Evolutionary conservation across 176 grass and related monocot genomes (phyloP).

Genomic region (Avena sativa): DNA sequence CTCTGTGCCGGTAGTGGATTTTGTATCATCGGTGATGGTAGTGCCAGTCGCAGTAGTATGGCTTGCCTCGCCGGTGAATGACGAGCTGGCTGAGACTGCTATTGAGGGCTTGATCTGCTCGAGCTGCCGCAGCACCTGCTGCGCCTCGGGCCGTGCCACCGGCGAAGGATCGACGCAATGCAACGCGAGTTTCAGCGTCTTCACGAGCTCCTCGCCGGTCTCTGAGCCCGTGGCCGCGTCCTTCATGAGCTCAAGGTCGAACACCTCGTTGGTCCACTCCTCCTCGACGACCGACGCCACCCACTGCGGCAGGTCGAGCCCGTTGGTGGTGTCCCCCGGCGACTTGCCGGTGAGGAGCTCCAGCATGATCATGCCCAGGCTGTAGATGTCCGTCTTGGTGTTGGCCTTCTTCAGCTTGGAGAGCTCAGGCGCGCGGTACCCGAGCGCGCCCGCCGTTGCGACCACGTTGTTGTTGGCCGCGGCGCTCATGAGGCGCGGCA

Average conservation of each 20-base stretch:
- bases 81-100: slow-evolving; percentile 50
- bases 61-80: slow-evolving; percentile 62
- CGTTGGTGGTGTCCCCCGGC: slow-evolving; percentile 76
- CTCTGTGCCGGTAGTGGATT: slow-evolving; percentile 47
- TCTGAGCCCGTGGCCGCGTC: slow-evolving; percentile 59
- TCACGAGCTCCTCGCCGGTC: slow-evolving; percentile 84
- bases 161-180: slow-evolving; percentile 87
- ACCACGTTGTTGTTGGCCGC: slow-evolving; percentile 77
- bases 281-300: slow-evolving; percentile 91
- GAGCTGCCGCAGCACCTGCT: slow-evolving; percentile 78
- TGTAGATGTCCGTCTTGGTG: slow-evolving; percentile 93
- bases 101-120: slow-evolving; percentile 87
- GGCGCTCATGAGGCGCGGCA: slow-evolving; percentile 85
- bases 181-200: slow-evolving; percentile 79
- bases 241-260: slow-evolving; percentile 91
- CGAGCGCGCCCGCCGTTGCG: slow-evolving; percentile 66
- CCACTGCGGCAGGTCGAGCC: slow-evolving; percentile 93
- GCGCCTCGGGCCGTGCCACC: slow-evolving; percentile 66
- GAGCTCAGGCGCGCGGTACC: slow-evolving; percentile 92
- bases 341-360: slow-evolving; percentile 95
- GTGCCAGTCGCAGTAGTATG: slow-evolving; percentile 51
- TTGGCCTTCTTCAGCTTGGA: slow-evolving; percentile 94
- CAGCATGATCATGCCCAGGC: slow-evolving; percentile 86
- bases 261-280: slow-evolving; percentile 99
- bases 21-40: slow-evolving; percentile 54